Conservation (phyloP, 495 filamentous ascomycete species). For the Penicillium cinerascens region DNA sequence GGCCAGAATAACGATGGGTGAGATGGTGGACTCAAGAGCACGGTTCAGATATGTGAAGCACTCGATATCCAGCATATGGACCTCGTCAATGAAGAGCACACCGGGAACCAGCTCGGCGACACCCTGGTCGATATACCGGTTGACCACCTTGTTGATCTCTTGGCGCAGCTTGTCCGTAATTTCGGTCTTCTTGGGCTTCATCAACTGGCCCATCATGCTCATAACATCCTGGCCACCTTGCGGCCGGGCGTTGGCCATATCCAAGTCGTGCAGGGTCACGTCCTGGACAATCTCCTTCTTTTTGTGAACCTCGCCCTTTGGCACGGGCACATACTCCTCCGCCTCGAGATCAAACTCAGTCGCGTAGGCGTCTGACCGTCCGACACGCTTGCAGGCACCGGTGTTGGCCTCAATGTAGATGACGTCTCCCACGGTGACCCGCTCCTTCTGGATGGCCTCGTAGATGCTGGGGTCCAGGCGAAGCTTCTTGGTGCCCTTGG, state of each 20-base stretch:
- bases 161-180: slow-evolving; percentile 93
- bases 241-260: slow-evolving; percentile 92
- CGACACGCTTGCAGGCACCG: slow-evolving; percentile 93
- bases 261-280: slow-evolving; percentile 92
- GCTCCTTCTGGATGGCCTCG: slow-evolving; percentile 97
- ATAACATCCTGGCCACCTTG: slow-evolving; percentile 98
- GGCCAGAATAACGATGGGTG: slow-evolving; percentile 94
- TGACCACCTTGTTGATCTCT: slow-evolving; percentile 98
- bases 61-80: slow-evolving; percentile 98
- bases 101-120: slow-evolving; percentile 97
- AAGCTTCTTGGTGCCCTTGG: slow-evolving; percentile 93
- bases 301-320: slow-evolving; percentile 98
- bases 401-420: slow-evolving; percentile 99
- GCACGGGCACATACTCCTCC: slow-evolving; percentile 97
- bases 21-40: slow-evolving; percentile 86
- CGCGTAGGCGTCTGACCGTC: slow-evolving; percentile 90
- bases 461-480: slow-evolving; percentile 96
- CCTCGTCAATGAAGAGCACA: slow-evolving; percentile 97
- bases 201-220: slow-evolving; percentile 99
- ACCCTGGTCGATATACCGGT: slow-evolving; percentile 95
- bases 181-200: slow-evolving; percentile 98
- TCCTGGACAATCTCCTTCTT: slow-evolving; percentile 99
- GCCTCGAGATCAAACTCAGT: slow-evolving; percentile 98
- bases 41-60: slow-evolving; percentile 99
- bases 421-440: slow-evolving; percentile 92